Evolutionary conservation across 805 yeast species (phyloP).

Genomic region (Kuraishia hungarica): DNA sequence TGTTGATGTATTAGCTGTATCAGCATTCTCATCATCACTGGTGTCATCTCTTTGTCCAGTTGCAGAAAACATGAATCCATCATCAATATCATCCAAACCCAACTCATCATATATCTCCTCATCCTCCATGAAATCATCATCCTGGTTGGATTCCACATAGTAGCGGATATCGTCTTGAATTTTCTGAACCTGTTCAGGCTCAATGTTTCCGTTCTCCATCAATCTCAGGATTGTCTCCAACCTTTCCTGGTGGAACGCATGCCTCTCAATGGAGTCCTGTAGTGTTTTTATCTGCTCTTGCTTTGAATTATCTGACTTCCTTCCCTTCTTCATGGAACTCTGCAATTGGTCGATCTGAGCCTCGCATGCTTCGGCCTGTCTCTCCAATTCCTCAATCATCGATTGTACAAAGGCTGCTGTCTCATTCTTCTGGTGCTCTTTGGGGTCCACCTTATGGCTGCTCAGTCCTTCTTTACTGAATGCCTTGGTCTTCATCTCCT

Average conservation of each 20-base stretch:
- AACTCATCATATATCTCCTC: slow-evolving; percentile 87
- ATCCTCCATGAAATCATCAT: slow-evolving; percentile 87
- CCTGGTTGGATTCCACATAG: slow-evolving; percentile 90
- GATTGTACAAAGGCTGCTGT: slow-evolving; percentile 61
- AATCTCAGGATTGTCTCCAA: slow-evolving; percentile 71
- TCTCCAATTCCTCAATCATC: slow-evolving; percentile 69
- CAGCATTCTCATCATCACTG: slow-evolving; percentile 5
- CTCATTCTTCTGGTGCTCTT: slow-evolving; percentile 71
- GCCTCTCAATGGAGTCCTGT: slow-evolving; percentile 59
- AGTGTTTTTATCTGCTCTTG: slow-evolving; percentile 55
- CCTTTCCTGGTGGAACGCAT: slow-evolving; percentile 68
- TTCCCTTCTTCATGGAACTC: slow-evolving; percentile 44
- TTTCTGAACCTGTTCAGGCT: slow-evolving; percentile 65
- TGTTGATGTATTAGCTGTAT: neutral
- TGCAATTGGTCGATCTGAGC: slow-evolving; percentile 54
- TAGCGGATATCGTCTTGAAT: slow-evolving; percentile 86
- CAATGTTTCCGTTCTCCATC: slow-evolving; percentile 73
- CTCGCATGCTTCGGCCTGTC: slow-evolving; percentile 74
- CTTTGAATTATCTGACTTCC: slow-evolving; percentile 40
- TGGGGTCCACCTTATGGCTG: slow-evolving; percentile 63
- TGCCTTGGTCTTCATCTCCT: slow-evolving; percentile 88
- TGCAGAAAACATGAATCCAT: slow-evolving; percentile 16
- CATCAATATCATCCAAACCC: slow-evolving; percentile 48
- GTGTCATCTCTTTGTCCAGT: slow-evolving; percentile 11
- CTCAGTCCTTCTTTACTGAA: slow-evolving; percentile 89